phyloP scores from a whole-genome alignment of 2,329 filamentous ascomycete genomes.

The Tolypocladium tropicale region DNA sequence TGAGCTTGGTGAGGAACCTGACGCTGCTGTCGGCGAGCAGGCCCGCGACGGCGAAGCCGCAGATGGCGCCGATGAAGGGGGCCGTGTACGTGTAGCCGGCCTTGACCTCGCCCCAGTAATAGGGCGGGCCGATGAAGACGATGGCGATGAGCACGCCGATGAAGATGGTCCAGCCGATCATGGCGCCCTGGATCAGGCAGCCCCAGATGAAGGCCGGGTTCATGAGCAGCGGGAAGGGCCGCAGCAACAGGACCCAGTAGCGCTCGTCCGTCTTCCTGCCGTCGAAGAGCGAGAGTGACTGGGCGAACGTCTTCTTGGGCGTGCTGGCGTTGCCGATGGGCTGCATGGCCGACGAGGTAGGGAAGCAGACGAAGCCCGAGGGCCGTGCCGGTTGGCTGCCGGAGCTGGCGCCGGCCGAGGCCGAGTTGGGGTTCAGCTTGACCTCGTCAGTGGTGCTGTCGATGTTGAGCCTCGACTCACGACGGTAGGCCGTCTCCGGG shows the following conservation, averaged over 20 bases:
- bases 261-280: constrained; percentile 71
- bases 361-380: constrained; percentile 19
- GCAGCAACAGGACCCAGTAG: constrained; percentile 54
- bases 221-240: constrained; percentile 72
- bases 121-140: constrained; percentile 69
- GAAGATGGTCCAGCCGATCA: constrained; percentile 94
- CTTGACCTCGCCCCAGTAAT: constrained; percentile 71
- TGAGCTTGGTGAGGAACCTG: constrained; percentile 58
- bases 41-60: constrained; percentile 70
- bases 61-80: constrained; percentile 71
- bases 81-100: constrained; percentile 83
- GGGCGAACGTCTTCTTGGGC: constrained; percentile 45
- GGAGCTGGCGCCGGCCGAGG: not conserved
- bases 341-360: constrained; percentile 20
- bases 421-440: constrained; percentile 4
- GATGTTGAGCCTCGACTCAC: constrained; percentile 56
- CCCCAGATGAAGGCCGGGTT: constrained; percentile 82
- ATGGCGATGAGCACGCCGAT: constrained; percentile 76
- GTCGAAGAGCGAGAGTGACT: constrained; percentile 62
- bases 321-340: constrained; percentile 22
- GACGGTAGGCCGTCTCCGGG: constrained; percentile 72
- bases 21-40: constrained; percentile 64
- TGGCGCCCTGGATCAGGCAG: constrained; percentile 69
- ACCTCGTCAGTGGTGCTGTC: constrained; percentile 22
- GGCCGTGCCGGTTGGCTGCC: constrained; percentile 1